Conservation (phyloP, 345 rosid species). For the Populus tremula region DNA sequence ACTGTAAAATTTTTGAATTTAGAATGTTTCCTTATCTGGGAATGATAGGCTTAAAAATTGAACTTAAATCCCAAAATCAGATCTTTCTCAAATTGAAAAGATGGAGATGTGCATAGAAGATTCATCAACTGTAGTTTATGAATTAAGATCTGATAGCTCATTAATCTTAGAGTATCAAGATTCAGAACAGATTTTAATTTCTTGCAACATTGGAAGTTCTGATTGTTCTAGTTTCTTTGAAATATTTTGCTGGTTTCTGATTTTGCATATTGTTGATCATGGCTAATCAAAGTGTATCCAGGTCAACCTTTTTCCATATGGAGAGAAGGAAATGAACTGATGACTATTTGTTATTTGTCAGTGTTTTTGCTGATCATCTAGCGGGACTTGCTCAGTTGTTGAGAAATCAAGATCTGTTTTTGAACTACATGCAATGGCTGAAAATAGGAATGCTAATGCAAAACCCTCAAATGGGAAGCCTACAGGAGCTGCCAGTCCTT, state of each 20-base stretch:
- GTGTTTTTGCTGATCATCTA: slow-evolving; percentile 9
- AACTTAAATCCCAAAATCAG: neutral
- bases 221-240: neutral
- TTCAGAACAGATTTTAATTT: neutral
- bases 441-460: slow-evolving; percentile 49
- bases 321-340: neutral
- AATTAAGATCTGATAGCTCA: neutral
- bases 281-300: neutral
- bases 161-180: neutral
- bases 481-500: slow-evolving; percentile 37
- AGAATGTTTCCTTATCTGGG: neutral
- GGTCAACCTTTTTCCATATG: neutral
- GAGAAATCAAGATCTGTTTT: neutral
- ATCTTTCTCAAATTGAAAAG: neutral
- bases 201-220: neutral
- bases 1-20: neutral
- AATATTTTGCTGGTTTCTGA: neutral
- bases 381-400: neutral
- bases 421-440: slow-evolving; percentile 46
- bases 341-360: neutral
- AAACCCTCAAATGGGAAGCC: slow-evolving; percentile 38
- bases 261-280: neutral
- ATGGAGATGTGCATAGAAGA: no score
- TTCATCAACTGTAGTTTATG: no score
- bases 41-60: neutral